Base-by-base conservation (phyloP, 352 stramenopile species). In the Phytophthora kernoviae region DNA sequence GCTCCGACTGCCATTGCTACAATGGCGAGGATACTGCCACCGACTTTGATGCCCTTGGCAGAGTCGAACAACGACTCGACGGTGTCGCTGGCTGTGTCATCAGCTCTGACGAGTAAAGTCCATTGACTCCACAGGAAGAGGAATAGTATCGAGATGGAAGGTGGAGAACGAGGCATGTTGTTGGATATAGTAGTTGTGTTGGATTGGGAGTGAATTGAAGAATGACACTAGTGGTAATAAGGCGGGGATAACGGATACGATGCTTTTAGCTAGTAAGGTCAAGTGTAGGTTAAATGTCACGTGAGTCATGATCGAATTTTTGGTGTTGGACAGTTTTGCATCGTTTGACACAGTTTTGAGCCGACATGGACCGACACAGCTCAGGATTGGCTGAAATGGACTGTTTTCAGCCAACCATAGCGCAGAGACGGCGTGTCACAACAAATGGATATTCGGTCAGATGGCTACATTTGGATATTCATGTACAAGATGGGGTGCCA, bases 11-110 rank as follows among this genome's bases (percentile, higher is more conserved):
- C 69, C 21, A 81, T 81, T 8, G 65, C 67, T 2, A 68, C 47
- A 26, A 81, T 54, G 27, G 73, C 58, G 2, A 80, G 48, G 42
- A 85, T 68, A 33, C 73, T 75, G 22, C 68, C 66, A 1, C 65
- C 63, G 21, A 77, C 20, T 41, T 74, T 66, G 41, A 80, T 53
- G 24, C 73, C 74, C 6, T 69, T 47, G 20, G 70, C 44, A 5
- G 71, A 80, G 59, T 77, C 59, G 58, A 80, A 80, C 30, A 80
- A 62, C 11, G 71, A 80, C 57, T 75, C 54, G 63, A 80, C 63
- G 0, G 67, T 75, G 43, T 76, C 56, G 41, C 63, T 75, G 48
- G 71, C 67, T 18, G 59, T 60, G 32, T 75, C 62, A 5, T 43
- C 21, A 27, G 54, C 58, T 15, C 20, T 37, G n/a, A 65, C 55